Conservation (phyloP, 2,329 filamentous ascomycete species). For the Alternaria triticina region DNA sequence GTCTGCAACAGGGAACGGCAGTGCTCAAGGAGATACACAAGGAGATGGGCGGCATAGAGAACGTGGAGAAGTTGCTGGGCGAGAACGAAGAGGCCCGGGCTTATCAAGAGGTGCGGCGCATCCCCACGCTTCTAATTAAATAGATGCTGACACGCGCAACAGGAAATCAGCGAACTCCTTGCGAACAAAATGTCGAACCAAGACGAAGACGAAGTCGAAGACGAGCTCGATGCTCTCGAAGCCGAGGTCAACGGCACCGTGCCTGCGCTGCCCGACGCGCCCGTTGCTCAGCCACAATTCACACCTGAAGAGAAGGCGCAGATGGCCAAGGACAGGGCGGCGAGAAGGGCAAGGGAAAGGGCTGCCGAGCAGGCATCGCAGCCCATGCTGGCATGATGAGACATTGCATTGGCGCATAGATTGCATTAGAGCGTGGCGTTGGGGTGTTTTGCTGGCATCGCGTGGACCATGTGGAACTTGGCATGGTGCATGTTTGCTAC, state of each 20-base stretch:
- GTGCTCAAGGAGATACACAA: slow-evolving; percentile 90
- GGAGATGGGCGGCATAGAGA: slow-evolving; percentile 94
- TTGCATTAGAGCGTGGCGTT: slow-evolving; percentile 47
- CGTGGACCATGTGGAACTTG: not conserved
- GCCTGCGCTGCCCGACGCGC: slow-evolving; percentile 49
- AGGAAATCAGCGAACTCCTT: slow-evolving; percentile 94
- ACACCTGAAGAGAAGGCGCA: slow-evolving; percentile 38
- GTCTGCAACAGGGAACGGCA: slow-evolving; percentile 86
- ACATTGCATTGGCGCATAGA: slow-evolving; percentile 11
- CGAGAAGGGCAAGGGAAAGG: slow-evolving; percentile 41
- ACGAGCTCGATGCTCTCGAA: slow-evolving; percentile 86
- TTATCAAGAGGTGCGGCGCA: slow-evolving; percentile 76
- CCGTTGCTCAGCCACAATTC: slow-evolving; percentile 39
- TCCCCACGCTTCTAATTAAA: not conserved
- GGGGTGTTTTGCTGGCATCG: slow-evolving; percentile 19
- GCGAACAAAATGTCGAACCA: slow-evolving; percentile 87
- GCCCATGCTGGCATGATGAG: slow-evolving; percentile 45
- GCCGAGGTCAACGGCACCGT: slow-evolving; percentile 59
- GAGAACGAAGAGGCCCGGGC: slow-evolving; percentile 89
- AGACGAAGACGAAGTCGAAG: slow-evolving; percentile 97
- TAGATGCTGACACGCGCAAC: slow-evolving; percentile 14
- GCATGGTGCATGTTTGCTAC: slow-evolving; percentile 4
- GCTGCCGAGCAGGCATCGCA: slow-evolving; percentile 41
- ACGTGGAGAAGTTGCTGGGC: slow-evolving; percentile 93
- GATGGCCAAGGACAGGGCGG: slow-evolving; percentile 40